Percentiles rank a stretch among this genome's conserved stretches.
Evolutionary conservation across 2,329 filamentous ascomycete species (phyloP).

Genomic region (Geosmithia putterillii): DNA sequence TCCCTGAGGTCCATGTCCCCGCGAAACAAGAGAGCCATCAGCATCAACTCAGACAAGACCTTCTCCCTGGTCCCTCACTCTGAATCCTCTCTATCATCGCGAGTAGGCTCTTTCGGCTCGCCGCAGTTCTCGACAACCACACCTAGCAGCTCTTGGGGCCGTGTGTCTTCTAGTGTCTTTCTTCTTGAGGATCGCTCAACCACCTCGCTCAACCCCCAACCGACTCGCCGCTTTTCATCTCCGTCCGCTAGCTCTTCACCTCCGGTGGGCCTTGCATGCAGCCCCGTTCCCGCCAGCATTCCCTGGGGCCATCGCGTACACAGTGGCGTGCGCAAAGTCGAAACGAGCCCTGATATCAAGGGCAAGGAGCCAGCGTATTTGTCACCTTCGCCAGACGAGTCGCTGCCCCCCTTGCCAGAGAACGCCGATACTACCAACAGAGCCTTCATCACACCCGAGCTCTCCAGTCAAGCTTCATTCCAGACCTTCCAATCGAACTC

Average conservation of each 20-base stretch:
- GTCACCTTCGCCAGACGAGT: constrained; percentile 12
- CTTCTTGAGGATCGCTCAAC: constrained; percentile 34
- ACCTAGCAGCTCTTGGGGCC: constrained; percentile 34
- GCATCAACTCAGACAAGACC: constrained; percentile 44
- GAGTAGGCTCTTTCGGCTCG: constrained; percentile 20
- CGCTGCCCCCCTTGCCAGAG: constrained; percentile 17
- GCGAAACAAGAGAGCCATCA: constrained; percentile 25
- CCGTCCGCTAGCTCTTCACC: constrained; percentile 8
- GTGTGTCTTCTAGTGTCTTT: constrained; percentile 28
- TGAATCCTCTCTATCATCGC: constrained; percentile 10
- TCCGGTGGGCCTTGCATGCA: constrained; percentile 6
- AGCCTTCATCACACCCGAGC: background rate
- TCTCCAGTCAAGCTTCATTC: constrained; percentile 3
- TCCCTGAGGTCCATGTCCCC: constrained; percentile 4
- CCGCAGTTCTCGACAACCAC: constrained; percentile 30
- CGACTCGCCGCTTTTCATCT: constrained; percentile 19
- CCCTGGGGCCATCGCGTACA: constrained; percentile 42
- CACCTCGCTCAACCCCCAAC: constrained; percentile 34
- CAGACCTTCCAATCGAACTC: constrained; percentile 17
- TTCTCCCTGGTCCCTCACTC: constrained; percentile 35
- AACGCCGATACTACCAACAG: constrained; percentile 7
- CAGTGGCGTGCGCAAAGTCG: constrained; percentile 41
- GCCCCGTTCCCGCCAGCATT: constrained; percentile 13
- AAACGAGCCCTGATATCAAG: constrained; percentile 20
- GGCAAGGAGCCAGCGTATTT: constrained; percentile 19